These are phyloP conservation scores for Saccharomycopsis malanga DNA, from an alignment of 805 yeast genomes.

Conservation along the genomic window DNA sequence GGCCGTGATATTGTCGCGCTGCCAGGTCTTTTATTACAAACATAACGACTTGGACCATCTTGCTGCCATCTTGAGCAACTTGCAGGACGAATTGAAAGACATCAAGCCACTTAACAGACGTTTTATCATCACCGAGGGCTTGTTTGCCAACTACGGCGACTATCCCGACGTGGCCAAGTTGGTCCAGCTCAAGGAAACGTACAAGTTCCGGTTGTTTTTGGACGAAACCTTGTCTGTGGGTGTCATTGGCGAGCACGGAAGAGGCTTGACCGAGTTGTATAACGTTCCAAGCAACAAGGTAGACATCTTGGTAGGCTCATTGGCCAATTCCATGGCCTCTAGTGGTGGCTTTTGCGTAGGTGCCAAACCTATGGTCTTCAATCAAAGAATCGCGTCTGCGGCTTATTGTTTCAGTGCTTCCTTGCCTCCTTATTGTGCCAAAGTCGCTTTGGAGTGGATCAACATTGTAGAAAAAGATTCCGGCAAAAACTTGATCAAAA, in stretches of 20 bases:
- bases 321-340: constrained; percentile 74
- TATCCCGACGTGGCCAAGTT: constrained; percentile 62
- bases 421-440: constrained; percentile 85
- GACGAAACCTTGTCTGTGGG: constrained; percentile 90
- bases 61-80: constrained; percentile 56
- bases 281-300: constrained; percentile 53
- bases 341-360: constrained; percentile 96
- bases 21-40: constrained; percentile 63
- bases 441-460: constrained; percentile 50
- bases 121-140: constrained; percentile 85
- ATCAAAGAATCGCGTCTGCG: constrained; percentile 82
- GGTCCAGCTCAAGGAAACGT: constrained; percentile 68
- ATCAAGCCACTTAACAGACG: constrained; percentile 80
- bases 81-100: constrained; percentile 51
- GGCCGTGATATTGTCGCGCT: constrained; percentile 80
- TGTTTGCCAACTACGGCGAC: constrained; percentile 78
- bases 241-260: constrained; percentile 75
- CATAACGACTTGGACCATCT: constrained; percentile 87
- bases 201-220: constrained; percentile 76
- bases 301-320: constrained; percentile 80
- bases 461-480: constrained; percentile 37
- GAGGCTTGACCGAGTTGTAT: constrained; percentile 75
- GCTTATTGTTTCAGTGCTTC: constrained; percentile 95
- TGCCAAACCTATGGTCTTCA: constrained; percentile 70
- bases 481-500: constrained; percentile 29